These are phyloP conservation scores for Phytopythium cucurbitacearum DNA, from an alignment of 352 stramenopile genomes.

Conservation along the genomic window DNA sequence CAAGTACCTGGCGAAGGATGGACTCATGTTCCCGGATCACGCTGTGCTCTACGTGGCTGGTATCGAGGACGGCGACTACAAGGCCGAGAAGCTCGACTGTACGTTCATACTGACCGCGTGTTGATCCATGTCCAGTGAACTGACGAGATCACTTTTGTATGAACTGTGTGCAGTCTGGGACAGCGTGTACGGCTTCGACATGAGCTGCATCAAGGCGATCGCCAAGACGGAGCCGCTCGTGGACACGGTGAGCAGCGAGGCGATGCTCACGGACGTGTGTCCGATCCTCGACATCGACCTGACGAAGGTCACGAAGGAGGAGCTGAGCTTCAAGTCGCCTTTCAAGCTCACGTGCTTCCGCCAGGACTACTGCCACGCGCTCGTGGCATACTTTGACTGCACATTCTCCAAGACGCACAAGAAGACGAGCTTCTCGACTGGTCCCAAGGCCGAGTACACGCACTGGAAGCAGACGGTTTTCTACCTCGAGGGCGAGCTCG, in stretches of 20 bases:
- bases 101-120: slow-evolving; percentile 7
- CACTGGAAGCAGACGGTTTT: slow-evolving; percentile 99
- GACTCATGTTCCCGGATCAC: slow-evolving; percentile 96
- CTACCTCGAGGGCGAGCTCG: slow-evolving; percentile 89
- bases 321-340: slow-evolving; percentile 90
- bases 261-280: slow-evolving; percentile 88
- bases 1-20: slow-evolving; percentile 91
- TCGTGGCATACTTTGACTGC: slow-evolving; percentile 98
- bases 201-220: slow-evolving; percentile 97
- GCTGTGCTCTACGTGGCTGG: slow-evolving; percentile 94
- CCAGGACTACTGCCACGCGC: slow-evolving; percentile 95
- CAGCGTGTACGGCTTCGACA: slow-evolving; percentile 99
- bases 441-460: slow-evolving; percentile 92
- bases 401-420: slow-evolving; percentile 95
- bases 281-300: slow-evolving; percentile 93
- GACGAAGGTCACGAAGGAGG: slow-evolving; percentile 89
- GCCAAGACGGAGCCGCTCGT: slow-evolving; percentile 96
- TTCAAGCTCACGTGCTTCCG: slow-evolving; percentile 91
- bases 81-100: slow-evolving; percentile 91
- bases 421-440: slow-evolving; percentile 95
- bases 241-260: slow-evolving; percentile 93
- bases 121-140: slow-evolving; percentile 3
- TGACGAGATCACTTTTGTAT: slow-evolving; percentile 3
- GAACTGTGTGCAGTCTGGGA: slow-evolving; percentile 89
- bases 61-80: slow-evolving; percentile 96